A percentile compares a stretch with the other conserved stretches of the same genome.
Evolutionary conservation across 2,329 filamentous ascomycete genomes (phyloP).

Genomic region (Herpotrichia juniperi): DNA sequence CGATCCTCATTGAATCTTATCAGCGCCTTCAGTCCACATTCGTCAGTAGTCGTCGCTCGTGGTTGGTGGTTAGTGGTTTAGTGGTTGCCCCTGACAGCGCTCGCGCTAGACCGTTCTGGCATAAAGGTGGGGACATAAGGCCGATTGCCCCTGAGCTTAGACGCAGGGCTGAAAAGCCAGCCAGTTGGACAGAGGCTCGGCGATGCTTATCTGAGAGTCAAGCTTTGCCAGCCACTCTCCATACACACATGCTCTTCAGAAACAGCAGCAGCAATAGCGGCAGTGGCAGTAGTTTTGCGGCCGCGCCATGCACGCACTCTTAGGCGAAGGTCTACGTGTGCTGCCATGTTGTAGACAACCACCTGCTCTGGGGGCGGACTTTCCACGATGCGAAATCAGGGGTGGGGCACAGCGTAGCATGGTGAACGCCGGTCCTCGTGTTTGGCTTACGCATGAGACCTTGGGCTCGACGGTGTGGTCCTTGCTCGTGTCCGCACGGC

Average conservation of each 20-base stretch:
- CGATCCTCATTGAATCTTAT: background rate
- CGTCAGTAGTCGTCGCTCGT: background rate
- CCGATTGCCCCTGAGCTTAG: background rate
- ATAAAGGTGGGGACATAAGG: constrained; percentile 10
- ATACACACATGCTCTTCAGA: background rate
- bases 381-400: background rate
- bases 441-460: background rate
- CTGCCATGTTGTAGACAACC: background rate
- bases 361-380: background rate
- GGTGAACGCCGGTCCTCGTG: background rate
- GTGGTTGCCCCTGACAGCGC: constrained; percentile 14
- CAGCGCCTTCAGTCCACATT: background rate
- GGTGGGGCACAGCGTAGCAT: background rate
- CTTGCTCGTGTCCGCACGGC: background rate
- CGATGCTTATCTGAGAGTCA: background rate
- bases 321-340: background rate
- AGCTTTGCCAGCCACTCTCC: background rate
- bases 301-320: too few relatives aligned
- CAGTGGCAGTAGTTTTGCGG: too few relatives aligned
- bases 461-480: background rate
- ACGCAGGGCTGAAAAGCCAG: background rate
- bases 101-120: constrained; percentile 17
- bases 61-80: background rate
- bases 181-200: background rate
- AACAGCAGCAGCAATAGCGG: too few relatives aligned